A percentile compares a stretch with the other conserved stretches of the same genome.
phyloP scores from a whole-genome alignment of 1,284 basidiomycete species.

The Uromyces viciae-fabae region DNA sequence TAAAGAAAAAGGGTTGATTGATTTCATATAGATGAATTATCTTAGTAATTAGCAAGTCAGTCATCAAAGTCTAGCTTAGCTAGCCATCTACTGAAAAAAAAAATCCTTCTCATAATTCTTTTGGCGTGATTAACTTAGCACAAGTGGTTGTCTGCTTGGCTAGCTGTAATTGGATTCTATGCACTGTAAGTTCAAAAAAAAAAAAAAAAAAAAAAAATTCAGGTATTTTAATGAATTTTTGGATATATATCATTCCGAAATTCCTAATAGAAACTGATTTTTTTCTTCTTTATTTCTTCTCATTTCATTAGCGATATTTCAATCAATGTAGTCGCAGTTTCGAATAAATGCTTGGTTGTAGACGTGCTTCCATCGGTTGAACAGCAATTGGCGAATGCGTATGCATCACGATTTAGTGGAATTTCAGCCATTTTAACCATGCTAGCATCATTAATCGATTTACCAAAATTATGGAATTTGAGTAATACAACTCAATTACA shows the following conservation, averaged over 20 bases:
- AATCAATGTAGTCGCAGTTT: conserved; percentile 53
- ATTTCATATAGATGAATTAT: too few relatives aligned
- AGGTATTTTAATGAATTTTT: neutral
- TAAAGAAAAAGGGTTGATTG: too few relatives aligned
- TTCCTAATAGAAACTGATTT: neutral
- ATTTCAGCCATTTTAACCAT: neutral
- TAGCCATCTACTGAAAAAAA: too few relatives aligned
- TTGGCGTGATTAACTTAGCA: too few relatives aligned
- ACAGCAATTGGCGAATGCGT: conserved; percentile 53
- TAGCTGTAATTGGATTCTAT: conserved; percentile 23
- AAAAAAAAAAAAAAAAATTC: too few relatives aligned
- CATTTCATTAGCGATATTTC: conserved; percentile 49
- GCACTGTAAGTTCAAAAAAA: conserved; percentile 17
- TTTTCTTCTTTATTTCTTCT: neutral
- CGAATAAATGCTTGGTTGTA: conserved; percentile 52
- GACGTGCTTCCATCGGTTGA: conserved; percentile 50
- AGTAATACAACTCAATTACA: conserved; percentile 10
- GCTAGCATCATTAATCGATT: neutral
- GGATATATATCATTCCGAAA: neutral
- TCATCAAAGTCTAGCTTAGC: too few relatives aligned
- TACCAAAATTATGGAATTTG: conserved; percentile 7
- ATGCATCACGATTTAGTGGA: conserved; percentile 49
- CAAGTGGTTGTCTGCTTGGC: neutral
- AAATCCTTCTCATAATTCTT: too few relatives aligned
- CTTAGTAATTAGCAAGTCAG: too few relatives aligned